Evolutionary conservation across 1,139 yeast species (phyloP), one percentile per base, ranked within the genome.

Genomic region (Kodamaea plutei): DNA sequence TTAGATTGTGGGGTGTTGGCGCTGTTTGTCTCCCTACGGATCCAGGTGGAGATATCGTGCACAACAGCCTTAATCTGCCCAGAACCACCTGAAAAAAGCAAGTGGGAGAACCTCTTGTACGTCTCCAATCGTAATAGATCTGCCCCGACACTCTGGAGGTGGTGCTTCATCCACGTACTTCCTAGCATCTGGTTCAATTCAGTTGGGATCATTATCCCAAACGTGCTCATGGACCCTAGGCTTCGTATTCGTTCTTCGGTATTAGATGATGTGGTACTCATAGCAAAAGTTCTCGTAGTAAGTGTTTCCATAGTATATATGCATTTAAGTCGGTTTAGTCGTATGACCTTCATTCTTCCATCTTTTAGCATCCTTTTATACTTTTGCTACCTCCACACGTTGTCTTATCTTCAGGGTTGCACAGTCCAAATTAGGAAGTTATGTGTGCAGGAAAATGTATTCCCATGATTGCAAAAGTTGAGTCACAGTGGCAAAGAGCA

Each of bases 51-150:
- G 32, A 64, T 48, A 34, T 64, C 70, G 29, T 52, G 53, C 5
- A 64, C 70, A 17, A 61, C 45, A 5, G 51, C 45, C 41, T 64
- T 65, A 28, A 64, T 49, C 5, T 54, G 38, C 1, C 68, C 64
- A 0, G 69, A 69, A 8, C 69, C 67, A 4, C 56, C 60, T 15
- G 52, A 40, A 4, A 54, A 48, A 14, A 62, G 39, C 22, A 55
- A 41, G 26, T 55, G 50, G 27, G 58, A 54, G 30, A 65, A 54
- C 41, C 56, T 57, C 35, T 58, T 55, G 44, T 65, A 66, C 3
- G 64, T 48, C 21, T 56, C 54, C 10, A 66, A 51, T 26, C 65
- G 43, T 24, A 66, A 44, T 22, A 60, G 52, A 36, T 64, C 69
- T 15, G 55, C 55, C 4, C 73, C 72, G 8, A 64, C 39, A 28